A percentile compares a stretch with the other conserved stretches of the same genome.
Conservation (phyloP, 805 yeast species). For the Saccharomycopsis fibuligera region DNA sequence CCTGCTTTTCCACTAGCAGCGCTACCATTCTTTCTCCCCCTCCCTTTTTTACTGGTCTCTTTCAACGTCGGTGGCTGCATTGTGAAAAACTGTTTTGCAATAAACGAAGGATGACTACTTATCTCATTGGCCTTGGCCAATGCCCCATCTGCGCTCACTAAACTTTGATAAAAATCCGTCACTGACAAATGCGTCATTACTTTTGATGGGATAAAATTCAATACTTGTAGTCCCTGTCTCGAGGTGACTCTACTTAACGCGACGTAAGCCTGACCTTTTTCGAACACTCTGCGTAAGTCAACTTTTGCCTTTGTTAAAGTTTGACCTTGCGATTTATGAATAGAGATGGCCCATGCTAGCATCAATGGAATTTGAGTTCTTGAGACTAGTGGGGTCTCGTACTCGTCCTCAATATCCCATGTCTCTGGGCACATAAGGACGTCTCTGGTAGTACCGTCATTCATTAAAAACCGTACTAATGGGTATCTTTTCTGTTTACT, state of each 20-base stretch:
- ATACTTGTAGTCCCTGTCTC: constrained; percentile 75
- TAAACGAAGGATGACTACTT: constrained; percentile 35
- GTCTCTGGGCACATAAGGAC: constrained; percentile 74
- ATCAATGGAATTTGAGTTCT: constrained; percentile 81
- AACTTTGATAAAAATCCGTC: constrained; percentile 53
- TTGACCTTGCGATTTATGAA: constrained; percentile 95
- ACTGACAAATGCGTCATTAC: constrained; percentile 72
- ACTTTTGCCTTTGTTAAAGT: constrained; percentile 72
- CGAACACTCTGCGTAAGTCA: constrained; percentile 71
- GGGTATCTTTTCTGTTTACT: constrained; percentile 54
- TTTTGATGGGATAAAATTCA: constrained; percentile 57
- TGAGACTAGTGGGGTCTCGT: constrained; percentile 54
- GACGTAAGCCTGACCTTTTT: constrained; percentile 93
- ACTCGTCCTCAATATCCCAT: constrained; percentile 75
- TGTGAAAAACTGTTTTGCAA: constrained; percentile 39
- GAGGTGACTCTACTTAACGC: constrained; percentile 88
- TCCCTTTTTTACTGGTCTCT: neutral
- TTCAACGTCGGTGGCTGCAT: neutral
- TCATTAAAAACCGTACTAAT: constrained; percentile 64
- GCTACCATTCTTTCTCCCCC: neutral
- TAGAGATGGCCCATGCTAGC: constrained; percentile 94
- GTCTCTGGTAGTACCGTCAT: constrained; percentile 53
- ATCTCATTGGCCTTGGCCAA: constrained; percentile 33
- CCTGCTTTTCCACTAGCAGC: neutral
- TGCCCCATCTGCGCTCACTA: constrained; percentile 34